Evolutionary conservation across 805 yeast species (phyloP).

Genomic region (Barnettozyma vustinii): DNA sequence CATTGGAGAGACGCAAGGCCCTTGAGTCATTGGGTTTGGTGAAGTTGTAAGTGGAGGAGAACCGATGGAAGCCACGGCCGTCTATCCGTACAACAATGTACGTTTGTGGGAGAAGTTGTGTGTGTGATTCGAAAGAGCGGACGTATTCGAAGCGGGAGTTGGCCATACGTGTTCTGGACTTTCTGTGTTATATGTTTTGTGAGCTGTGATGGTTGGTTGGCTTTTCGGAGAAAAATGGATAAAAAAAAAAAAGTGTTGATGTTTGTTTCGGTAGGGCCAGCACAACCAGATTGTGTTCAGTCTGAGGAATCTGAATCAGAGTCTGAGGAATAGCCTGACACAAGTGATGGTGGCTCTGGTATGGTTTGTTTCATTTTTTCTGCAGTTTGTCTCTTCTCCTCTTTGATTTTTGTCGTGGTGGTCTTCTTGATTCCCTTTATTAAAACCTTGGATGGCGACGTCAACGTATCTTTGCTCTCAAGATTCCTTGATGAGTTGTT

Average conservation of each 20-base stretch:
- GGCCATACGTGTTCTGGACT: slow-evolving; percentile 46
- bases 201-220: no score
- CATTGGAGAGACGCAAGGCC: slow-evolving; percentile 78
- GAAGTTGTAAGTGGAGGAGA: slow-evolving; percentile 68
- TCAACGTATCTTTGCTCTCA: not conserved
- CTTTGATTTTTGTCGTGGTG: not conserved
- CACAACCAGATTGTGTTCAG: not conserved
- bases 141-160: slow-evolving; percentile 88
- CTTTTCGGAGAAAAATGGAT: no score
- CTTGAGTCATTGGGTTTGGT: slow-evolving; percentile 80
- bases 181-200: no score
- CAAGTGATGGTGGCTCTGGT: not conserved
- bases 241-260: no score
- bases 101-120: slow-evolving; percentile 68
- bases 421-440: not conserved
- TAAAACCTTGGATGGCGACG: not conserved
- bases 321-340: slow-evolving; percentile 11
- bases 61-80: slow-evolving; percentile 90
- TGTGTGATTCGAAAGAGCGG: slow-evolving; percentile 70
- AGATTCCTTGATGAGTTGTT: not conserved
- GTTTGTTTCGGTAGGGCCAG: no score
- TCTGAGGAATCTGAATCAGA: slow-evolving; percentile 14
- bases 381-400: not conserved
- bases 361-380: not conserved
- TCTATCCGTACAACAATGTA: slow-evolving; percentile 83